phyloP scores from a whole-genome alignment of 371 early-diverging fungal genomes.

The Zychaea mexicana region DNA sequence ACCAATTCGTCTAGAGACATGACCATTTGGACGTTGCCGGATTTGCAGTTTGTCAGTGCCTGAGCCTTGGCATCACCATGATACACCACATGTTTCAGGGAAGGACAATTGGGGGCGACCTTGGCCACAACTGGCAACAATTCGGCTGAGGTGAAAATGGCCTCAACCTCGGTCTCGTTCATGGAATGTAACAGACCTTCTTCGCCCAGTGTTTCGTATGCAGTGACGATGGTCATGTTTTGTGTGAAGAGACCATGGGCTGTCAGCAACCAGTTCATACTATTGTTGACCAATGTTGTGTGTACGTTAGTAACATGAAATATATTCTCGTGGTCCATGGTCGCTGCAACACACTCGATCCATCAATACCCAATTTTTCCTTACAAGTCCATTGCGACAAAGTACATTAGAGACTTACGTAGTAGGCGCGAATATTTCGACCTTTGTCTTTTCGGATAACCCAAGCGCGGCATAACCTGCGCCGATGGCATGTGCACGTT shows the following conservation, averaged over 20 bases:
- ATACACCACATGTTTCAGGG: slow-evolving; percentile 77
- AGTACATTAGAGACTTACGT: slow-evolving; percentile 55
- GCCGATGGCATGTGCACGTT: slow-evolving; percentile 57
- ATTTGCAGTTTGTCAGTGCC: slow-evolving; percentile 40
- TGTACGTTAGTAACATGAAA: neutral
- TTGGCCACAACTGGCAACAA: slow-evolving; percentile 72
- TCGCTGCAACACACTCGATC: no score
- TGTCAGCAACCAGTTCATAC: slow-evolving; percentile 74
- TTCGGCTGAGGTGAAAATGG: slow-evolving; percentile 84
- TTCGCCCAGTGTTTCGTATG: slow-evolving; percentile 89
- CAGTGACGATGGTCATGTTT: slow-evolving; percentile 79
- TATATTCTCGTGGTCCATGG: no score
- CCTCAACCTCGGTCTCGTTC: slow-evolving; percentile 80
- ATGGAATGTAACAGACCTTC: slow-evolving; percentile 85
- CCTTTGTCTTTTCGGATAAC: slow-evolving; percentile 57
- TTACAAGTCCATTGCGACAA: neutral
- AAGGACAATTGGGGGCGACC: slow-evolving; percentile 61
- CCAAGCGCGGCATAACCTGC: slow-evolving; percentile 73
- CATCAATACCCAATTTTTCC: no score
- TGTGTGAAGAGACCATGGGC: slow-evolving; percentile 76
- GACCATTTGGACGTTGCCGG: slow-evolving; percentile 20
- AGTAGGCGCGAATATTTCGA: slow-evolving; percentile 80
- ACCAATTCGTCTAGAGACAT: slow-evolving; percentile 57
- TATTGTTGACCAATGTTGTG: no score
- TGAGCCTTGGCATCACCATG: slow-evolving; percentile 66